Percentiles rank a stretch among this genome's conserved stretches.
phyloP scores from a whole-genome alignment of 768 basidiomycete genomes.

The Termitomyces sp. region DNA sequence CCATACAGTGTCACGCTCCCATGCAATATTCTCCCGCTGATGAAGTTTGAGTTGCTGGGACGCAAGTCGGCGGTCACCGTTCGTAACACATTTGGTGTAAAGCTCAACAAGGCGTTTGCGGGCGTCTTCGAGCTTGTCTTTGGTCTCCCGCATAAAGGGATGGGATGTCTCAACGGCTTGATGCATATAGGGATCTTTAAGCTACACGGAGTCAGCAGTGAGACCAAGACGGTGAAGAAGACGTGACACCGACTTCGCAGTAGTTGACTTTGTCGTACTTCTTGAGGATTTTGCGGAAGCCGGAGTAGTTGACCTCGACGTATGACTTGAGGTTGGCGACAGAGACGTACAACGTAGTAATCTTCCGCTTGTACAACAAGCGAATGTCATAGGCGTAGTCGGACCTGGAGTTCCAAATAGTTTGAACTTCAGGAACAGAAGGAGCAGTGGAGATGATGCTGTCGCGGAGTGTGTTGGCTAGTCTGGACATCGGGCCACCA shows the following conservation, averaged over 20 bases:
- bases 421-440: constrained; percentile 22
- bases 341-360: constrained; percentile 78
- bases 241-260: constrained; percentile 42
- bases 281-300: constrained; percentile 93
- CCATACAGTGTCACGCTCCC: constrained; percentile 98
- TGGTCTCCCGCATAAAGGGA: constrained; percentile 68
- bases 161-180: constrained; percentile 58
- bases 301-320: constrained; percentile 88
- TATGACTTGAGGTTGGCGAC: constrained; percentile 79
- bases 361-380: constrained; percentile 84
- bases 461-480: constrained; percentile 52
- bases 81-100: constrained; percentile 84
- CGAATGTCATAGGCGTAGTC: constrained; percentile 83
- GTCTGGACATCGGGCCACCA: constrained; percentile 22
- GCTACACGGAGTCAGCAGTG: constrained; percentile 29
- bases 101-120: constrained; percentile 61
- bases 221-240: background rate
- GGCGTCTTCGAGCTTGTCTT: constrained; percentile 56
- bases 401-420: constrained; percentile 77
- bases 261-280: constrained; percentile 97
- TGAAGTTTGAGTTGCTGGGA: constrained; percentile 81
- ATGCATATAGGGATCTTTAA: constrained; percentile 77
- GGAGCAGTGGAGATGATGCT: constrained; percentile 39
- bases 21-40: constrained; percentile 91
- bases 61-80: constrained; percentile 64